Evolutionary conservation across 371 early-diverging fungal genomes (phyloP).

Genomic region (Circinella umbellata): DNA sequence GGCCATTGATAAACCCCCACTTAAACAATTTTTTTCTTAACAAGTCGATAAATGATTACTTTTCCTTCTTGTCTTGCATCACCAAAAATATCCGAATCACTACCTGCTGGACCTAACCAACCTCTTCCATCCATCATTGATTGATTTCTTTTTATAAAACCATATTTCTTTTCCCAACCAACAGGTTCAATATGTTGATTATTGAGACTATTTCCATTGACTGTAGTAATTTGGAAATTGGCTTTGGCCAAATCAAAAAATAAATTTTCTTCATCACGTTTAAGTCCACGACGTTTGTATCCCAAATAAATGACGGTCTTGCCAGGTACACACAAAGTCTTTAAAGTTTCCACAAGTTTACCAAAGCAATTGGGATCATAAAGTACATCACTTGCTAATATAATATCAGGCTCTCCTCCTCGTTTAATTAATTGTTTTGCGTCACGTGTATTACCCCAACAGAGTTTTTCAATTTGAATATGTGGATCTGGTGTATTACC

Average conservation of each 20-base stretch:
- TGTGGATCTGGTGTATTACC: constrained; percentile 14
- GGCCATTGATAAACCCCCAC: neutral
- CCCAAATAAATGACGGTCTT: constrained; percentile 54
- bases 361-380: constrained; percentile 51
- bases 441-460: constrained; percentile 35
- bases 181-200: neutral
- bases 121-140: constrained; percentile 18
- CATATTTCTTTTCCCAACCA: constrained; percentile 14
- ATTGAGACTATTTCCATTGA: neutral
- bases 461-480: constrained; percentile 28
- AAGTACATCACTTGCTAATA: constrained; percentile 64
- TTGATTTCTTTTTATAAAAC: constrained; percentile 10
- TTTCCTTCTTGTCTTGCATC: constrained; percentile 8
- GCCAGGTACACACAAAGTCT: constrained; percentile 35
- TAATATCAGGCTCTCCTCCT: constrained; percentile 37
- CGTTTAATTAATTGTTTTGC: constrained; percentile 11
- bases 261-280: constrained; percentile 34
- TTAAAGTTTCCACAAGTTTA: constrained; percentile 46
- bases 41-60: constrained; percentile 1
- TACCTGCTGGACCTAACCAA: constrained; percentile 18
- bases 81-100: neutral
- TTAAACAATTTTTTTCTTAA: neutral
- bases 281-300: constrained; percentile 58
- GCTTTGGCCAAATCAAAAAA: constrained; percentile 46
- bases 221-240: constrained; percentile 21